Base-by-base conservation (phyloP, 371 early-diverging fungal genomes). In the Apophysomyces elegans region DNA sequence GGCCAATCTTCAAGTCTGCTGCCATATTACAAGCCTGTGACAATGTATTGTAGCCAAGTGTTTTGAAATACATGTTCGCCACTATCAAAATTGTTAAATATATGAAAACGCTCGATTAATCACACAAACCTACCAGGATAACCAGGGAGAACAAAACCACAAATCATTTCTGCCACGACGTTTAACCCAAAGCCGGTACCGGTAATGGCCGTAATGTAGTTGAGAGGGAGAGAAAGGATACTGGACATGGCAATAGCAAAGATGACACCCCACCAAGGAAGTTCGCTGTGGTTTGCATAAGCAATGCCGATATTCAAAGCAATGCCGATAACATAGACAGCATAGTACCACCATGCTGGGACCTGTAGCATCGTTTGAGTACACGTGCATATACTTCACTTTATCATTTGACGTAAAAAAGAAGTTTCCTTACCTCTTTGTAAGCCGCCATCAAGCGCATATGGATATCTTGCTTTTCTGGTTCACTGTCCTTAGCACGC, bases 281-380 rank as follows among this genome's bases (percentile, higher is more conserved):
- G 65, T 14, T 77, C 82, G 69, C 87, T 82, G 6, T 63, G 18
- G 39, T 80, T 81, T 32, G 78, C 75, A 63, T 91, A 89, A 37
- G 88, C 84, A 2, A 87, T 73, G n/a, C 84, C 78, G 46, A 92
- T 86, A 21, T 89, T 84, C 18, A 90, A 67, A 11, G 75, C 84
- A 54, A 88, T 80, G 56, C 88, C 89, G 8, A 80, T 50, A 4
- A 84, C 68, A 67, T 89, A 92, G 41, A 90, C 71, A 7, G 66
- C 56, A 47, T 79, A 73, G 57, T 93, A 93, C 94, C 94, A 93
- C 88, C 88, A 88, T 46, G 78, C 75, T 3, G 94, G 94, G 21
- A 92, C 87, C 71, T 90, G 87, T 1, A 58, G 64, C 37, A 76
- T 74, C 83, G 83, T 1, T 13, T 83, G 37, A 71, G 57, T 16